A percentile compares a stretch with the other conserved stretches of the same genome.
Evolutionary conservation across 2,329 filamentous ascomycete genomes (phyloP).

Genomic region (Kalmusia sp.): DNA sequence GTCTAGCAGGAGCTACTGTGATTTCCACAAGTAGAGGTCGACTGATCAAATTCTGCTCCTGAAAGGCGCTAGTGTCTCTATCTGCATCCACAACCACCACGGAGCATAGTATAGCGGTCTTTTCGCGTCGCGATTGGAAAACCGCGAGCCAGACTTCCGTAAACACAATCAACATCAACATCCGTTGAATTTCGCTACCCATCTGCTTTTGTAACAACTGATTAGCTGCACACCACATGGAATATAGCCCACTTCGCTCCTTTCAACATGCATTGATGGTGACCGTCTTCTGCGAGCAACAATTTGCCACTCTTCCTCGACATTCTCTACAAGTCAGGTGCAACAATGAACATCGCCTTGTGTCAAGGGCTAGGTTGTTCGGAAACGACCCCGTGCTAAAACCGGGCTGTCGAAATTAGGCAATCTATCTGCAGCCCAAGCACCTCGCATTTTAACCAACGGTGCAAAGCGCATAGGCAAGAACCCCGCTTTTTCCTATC

Average conservation of each 20-base stretch:
- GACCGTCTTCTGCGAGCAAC: background rate
- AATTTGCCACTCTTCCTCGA: background rate
- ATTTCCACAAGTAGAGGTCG: no score
- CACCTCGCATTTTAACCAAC: conserved; percentile 15
- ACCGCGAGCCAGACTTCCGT: no score
- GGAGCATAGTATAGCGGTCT: no score
- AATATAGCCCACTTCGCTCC: background rate
- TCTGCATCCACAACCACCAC: no score
- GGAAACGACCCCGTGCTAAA: conserved; percentile 10
- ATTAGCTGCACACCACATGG: no score
- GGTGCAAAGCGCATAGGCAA: conserved; percentile 7
- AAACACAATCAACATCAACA: no score
- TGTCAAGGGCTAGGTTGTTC: conserved; percentile 4
- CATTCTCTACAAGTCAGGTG: background rate
- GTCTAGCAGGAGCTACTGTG: no score
- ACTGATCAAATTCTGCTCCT: no score
- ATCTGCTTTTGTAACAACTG: no score
- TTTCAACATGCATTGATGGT: background rate
- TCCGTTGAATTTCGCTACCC: no score
- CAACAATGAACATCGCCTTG: background rate
- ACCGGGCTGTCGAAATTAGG: conserved; percentile 24
- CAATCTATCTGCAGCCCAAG: conserved; percentile 27
- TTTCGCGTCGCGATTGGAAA: no score
- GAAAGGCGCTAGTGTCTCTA: no score
- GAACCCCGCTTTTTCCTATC: conserved; percentile 21